Conservation (phyloP, 2,329 filamentous ascomycete genomes). For the Pyricularia sp. region DNA sequence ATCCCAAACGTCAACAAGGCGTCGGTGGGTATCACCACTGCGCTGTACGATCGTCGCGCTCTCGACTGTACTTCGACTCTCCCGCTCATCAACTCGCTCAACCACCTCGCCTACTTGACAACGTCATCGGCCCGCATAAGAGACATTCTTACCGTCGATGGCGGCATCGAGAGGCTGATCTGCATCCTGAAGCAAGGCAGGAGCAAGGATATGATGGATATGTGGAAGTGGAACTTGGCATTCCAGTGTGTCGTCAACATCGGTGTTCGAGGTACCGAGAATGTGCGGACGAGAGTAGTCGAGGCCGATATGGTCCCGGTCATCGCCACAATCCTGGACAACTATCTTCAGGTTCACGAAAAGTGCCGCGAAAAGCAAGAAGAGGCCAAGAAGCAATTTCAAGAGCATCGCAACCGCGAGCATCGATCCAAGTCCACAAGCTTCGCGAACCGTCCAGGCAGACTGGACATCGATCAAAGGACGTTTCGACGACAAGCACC, state of each 20-base stretch:
- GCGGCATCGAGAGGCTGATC: slow-evolving; percentile 88
- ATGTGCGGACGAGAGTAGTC: slow-evolving; percentile 84
- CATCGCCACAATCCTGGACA: slow-evolving; percentile 94
- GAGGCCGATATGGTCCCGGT: slow-evolving; percentile 99
- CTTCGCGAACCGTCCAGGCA: slow-evolving; percentile 38
- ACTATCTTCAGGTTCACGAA: slow-evolving; percentile 94
- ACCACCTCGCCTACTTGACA: slow-evolving; percentile 95
- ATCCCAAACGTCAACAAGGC: slow-evolving; percentile 99
- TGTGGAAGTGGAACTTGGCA: slow-evolving; percentile 99
- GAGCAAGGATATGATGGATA: slow-evolving; percentile 98
- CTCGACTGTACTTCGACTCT: slow-evolving; percentile 97
- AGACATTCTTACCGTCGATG: slow-evolving; percentile 96
- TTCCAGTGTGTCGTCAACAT: slow-evolving; percentile 99
- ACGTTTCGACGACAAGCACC: slow-evolving; percentile 62
- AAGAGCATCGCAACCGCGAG: slow-evolving; percentile 39
- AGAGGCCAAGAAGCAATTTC: slow-evolving; percentile 59
- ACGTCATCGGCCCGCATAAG: slow-evolving; percentile 95
- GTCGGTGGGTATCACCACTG: slow-evolving; percentile 86
- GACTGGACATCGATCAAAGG: slow-evolving; percentile 38
- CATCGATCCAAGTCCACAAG: slow-evolving; percentile 37
- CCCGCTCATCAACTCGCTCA: slow-evolving; percentile 95
- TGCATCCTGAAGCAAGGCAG: slow-evolving; percentile 96
- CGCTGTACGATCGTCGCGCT: slow-evolving; percentile 91
- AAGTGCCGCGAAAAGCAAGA: slow-evolving; percentile 80
- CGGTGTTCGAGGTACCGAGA: slow-evolving; percentile 87